phyloP scores from a whole-genome alignment of 1,284 basidiomycete species.

The Ceratobasidium papillatum region DNA sequence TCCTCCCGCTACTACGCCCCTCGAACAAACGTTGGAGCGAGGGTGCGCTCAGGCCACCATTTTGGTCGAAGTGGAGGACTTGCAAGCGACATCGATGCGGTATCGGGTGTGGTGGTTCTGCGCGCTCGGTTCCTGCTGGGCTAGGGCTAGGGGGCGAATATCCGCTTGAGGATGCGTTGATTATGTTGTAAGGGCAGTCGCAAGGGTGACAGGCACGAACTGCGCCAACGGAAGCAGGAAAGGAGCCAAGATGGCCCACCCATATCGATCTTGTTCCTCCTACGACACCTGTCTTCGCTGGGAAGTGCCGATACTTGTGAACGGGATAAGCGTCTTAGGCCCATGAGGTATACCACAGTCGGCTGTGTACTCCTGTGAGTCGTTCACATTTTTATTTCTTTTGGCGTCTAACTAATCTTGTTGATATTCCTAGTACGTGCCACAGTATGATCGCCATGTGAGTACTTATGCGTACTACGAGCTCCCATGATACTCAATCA shows the following conservation, averaged over 20 bases:
- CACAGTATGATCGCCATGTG: constrained; percentile 77
- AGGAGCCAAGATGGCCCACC: background rate
- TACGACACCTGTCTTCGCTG: constrained; percentile 58
- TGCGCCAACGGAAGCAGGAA: background rate
- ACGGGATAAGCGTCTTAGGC: constrained; percentile 68
- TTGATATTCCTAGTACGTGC: constrained; percentile 62
- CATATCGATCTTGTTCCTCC: constrained; percentile 41
- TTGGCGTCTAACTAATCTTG: background rate
- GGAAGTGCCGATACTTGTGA: constrained; percentile 68
- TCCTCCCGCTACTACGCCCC: constrained; percentile 2
- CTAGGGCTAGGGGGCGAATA: constrained; percentile 46
- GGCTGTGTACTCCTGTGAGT: constrained; percentile 72
- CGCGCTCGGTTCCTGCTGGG: constrained; percentile 47
- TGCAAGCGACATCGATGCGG: background rate
- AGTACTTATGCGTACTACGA: constrained; percentile 43
- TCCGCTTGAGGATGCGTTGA: constrained; percentile 19
- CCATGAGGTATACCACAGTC: constrained; percentile 79
- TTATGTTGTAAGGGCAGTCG: background rate
- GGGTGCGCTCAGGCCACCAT: constrained; percentile 11
- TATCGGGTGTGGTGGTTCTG: background rate
- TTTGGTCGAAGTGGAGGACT: background rate
- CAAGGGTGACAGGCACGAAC: background rate
- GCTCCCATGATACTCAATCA: background rate
- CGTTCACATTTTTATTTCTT: too few species aligned
- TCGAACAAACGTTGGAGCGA: constrained; percentile 34